phyloP scores from a whole-genome alignment of 2,329 filamentous ascomycete species.

The Chaetomium strumarium region DNA sequence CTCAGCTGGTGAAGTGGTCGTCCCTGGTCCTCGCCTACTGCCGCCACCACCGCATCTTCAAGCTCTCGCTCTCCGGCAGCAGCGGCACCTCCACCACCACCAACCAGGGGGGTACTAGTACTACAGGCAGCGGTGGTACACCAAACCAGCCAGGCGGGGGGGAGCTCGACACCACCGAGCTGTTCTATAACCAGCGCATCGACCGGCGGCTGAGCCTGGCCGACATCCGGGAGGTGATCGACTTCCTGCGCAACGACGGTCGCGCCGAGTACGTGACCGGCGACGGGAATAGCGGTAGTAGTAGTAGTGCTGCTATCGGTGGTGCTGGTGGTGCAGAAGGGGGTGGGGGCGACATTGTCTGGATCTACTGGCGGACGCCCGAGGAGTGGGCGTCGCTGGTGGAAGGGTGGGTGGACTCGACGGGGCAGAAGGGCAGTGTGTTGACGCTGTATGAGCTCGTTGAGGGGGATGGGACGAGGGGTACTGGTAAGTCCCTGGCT shows the following conservation, averaged over 20 bases:
- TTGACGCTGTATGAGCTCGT: constrained; percentile 88
- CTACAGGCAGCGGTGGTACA: constrained; percentile 47
- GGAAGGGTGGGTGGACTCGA: constrained; percentile 77
- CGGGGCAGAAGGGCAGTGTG: constrained; percentile 81
- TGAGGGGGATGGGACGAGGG: constrained; percentile 74
- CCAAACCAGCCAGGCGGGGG: constrained; percentile 31
- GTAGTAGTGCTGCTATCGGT: neutral
- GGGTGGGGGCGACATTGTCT: constrained; percentile 45
- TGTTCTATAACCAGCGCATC: constrained; percentile 55
- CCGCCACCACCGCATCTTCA: constrained; percentile 68
- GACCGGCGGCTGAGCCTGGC: constrained; percentile 44
- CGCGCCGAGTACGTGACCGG: constrained; percentile 55
- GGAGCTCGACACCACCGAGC: constrained; percentile 30
- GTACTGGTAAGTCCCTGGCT: constrained; percentile 48
- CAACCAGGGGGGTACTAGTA: constrained; percentile 24
- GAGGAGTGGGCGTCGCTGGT: constrained; percentile 85
- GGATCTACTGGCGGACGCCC: constrained; percentile 78
- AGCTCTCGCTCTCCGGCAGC: constrained; percentile 61
- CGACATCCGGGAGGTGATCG: constrained; percentile 53
- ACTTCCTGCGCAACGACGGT: constrained; percentile 53
- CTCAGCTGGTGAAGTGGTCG: constrained; percentile 82
- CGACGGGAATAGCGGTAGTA: constrained; percentile 2
- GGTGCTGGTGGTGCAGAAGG: constrained; percentile 23
- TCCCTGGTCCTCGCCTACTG: constrained; percentile 78
- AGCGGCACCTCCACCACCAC: constrained; percentile 30